Conservation (phyloP, 257 asterid genomes). For the Cinchona pubescens region DNA sequence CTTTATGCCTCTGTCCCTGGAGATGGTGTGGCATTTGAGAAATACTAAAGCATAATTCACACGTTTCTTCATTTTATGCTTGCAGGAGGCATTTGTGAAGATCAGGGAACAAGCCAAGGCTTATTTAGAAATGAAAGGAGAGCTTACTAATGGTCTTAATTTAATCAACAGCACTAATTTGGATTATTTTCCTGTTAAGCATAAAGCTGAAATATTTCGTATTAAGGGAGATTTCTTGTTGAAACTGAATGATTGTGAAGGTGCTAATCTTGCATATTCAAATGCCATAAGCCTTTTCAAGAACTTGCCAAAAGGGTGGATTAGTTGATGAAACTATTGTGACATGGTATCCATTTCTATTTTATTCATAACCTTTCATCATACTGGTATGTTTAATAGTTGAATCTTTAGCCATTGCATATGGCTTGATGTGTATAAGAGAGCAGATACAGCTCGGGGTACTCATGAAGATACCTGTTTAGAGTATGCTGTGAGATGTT, state of each 20-base stretch:
- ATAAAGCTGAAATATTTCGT: slow-evolving; percentile 94
- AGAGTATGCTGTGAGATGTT: slow-evolving; percentile 98
- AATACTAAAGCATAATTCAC: slow-evolving; percentile 2
- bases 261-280: slow-evolving; percentile 94
- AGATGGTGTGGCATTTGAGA: not conserved
- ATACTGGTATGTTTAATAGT: slow-evolving; percentile 10
- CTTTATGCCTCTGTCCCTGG: not conserved
- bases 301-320: slow-evolving; percentile 98
- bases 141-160: slow-evolving; percentile 89
- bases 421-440: too few relatives aligned
- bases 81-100: slow-evolving; percentile 97
- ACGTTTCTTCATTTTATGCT: slow-evolving; percentile 5
- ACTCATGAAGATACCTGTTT: slow-evolving; percentile 94
- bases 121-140: slow-evolving; percentile 96
- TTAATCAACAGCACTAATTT: slow-evolving; percentile 91
- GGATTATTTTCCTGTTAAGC: slow-evolving; percentile 89
- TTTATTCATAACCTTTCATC: slow-evolving; percentile 6
- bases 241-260: slow-evolving; percentile 93
- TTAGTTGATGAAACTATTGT: slow-evolving; percentile 98
- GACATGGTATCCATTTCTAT: slow-evolving; percentile 67
- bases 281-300: slow-evolving; percentile 82
- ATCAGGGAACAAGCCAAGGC: slow-evolving; percentile 99
- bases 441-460: too few relatives aligned
- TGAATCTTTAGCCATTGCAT: too few relatives aligned
- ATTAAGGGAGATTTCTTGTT: slow-evolving; percentile 91